Evolutionary conservation across 2,329 filamentous ascomycete genomes (phyloP), one percentile per base, ranked within the genome.

Genomic region (Cordyceps fumosorosea): DNA sequence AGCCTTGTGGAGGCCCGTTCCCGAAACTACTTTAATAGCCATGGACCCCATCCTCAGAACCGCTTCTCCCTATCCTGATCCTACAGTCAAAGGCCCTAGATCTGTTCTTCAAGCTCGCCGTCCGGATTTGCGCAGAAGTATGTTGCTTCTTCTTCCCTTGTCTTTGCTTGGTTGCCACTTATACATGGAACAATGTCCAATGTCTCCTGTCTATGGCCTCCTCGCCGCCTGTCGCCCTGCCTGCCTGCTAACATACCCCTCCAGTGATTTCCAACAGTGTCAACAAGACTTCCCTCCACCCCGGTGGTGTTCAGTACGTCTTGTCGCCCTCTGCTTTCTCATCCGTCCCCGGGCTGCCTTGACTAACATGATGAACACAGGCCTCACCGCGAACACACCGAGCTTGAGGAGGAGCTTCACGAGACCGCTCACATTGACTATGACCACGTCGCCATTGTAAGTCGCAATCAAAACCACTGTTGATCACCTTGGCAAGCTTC

Each of bases 341-440:
- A 51, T 24, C 11, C 62, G 20, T 44, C 34, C 12, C 34, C 11
- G 34, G 60, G 50, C n/a, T 29, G 29, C 56, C 58, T 65, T 64
- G 67, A 67, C 73, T 71, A 66, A 73, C 67, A 63, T 59, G 63
- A 44, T n/a, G 16, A 66, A 50, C 66, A 32, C 72, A 96, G 91
- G 78, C 91, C 93, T 67, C 82, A 87, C 73, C 83, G 84, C 72
- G 89, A 96, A 75, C 93, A 97, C 85, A 98, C 95, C 52, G 95
- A 98, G 77, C 87, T 99, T 67, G 83, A 99, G 81, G 92, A 98
- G 81, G 91, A 96, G 77, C 89, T 99, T 65, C 93, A 98, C 78
- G 91, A 97, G 79, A 92, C 89, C 74, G 95, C 95, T 69, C 93
- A 99, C 84, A 99, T 99, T 74, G 95, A 99, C 84, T 99, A 98